Percentiles rank a stretch among this genome's conserved stretches.
phyloP scores from a whole-genome alignment of 208 protist species.

The Trypanosoma cruzi region DNA sequence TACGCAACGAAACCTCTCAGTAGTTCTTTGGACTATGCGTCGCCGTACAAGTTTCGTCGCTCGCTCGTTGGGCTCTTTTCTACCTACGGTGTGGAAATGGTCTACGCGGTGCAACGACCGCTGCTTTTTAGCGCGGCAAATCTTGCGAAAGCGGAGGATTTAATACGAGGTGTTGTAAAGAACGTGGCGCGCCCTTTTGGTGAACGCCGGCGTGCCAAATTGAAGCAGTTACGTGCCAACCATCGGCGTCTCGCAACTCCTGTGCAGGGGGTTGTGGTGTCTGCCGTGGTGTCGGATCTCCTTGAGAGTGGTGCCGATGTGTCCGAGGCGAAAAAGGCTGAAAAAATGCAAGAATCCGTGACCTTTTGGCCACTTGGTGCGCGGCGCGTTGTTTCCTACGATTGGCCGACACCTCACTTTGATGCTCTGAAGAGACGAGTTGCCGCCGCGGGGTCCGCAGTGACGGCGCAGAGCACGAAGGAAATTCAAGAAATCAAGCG shows the following conservation, averaged over 20 bases:
- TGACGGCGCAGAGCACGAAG: constrained; percentile 52
- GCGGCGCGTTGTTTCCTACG: constrained; percentile 55
- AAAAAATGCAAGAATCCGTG: constrained; percentile 15
- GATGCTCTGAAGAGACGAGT: constrained; percentile 29
- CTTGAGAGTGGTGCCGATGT: constrained; percentile 41
- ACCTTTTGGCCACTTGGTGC: constrained; percentile 74
- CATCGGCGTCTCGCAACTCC: constrained; percentile 47
- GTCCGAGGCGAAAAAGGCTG: constrained; percentile 11
- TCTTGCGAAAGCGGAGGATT: constrained; percentile 66
- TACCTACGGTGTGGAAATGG: constrained; percentile 64
- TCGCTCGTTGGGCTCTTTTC: constrained; percentile 63
- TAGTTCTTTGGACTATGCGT: constrained; percentile 74
- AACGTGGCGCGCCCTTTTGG: constrained; percentile 51
- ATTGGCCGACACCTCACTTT: constrained; percentile 49
- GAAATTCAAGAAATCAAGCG: constrained; percentile 46
- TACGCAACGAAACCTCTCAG: constrained; percentile 82
- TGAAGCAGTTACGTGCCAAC: constrained; percentile 21
- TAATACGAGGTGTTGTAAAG: constrained; percentile 40
- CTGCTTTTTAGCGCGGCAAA: constrained; percentile 53
- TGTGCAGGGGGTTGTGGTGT: constrained; percentile 43
- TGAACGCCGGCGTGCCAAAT: constrained; percentile 49
- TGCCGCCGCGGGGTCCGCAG: constrained; percentile 29
- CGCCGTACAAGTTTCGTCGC: constrained; percentile 78
- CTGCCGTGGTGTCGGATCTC: constrained; percentile 39
- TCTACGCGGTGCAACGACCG: constrained; percentile 66